Evolutionary conservation across 2,329 filamentous ascomycete genomes (phyloP).

Genomic region (Mycosphaerella arachidis): DNA sequence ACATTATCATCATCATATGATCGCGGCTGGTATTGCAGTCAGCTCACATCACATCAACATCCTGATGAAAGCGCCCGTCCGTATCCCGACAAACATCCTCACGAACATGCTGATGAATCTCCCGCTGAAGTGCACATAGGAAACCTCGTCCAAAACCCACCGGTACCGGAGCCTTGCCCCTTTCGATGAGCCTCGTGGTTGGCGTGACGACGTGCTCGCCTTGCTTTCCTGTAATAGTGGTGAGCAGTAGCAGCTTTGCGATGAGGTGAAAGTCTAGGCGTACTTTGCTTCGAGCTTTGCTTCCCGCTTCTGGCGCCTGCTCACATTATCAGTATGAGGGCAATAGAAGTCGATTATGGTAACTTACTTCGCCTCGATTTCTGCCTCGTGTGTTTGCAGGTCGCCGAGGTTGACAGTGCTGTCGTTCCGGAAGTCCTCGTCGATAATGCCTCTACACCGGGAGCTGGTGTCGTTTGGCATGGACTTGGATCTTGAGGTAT

Average conservation of each 20-base stretch:
- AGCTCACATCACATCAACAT: background rate
- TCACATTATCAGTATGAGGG: background rate
- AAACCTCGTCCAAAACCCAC: too few relatives aligned
- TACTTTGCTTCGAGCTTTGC: too few relatives aligned
- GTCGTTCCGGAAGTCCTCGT: background rate
- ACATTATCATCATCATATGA: too few relatives aligned
- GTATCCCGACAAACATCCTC: too few relatives aligned
- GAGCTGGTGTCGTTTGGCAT: background rate
- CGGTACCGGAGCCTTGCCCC: background rate
- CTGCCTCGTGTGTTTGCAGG: background rate
- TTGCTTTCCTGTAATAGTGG: background rate
- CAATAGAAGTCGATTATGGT: background rate
- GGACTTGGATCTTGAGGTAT: background rate
- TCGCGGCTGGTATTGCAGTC: background rate
- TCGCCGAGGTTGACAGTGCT: background rate
- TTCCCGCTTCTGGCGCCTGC: background rate
- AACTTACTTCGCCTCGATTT: background rate
- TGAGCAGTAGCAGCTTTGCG: too few relatives aligned
- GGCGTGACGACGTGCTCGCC: background rate
- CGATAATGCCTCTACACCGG: background rate
- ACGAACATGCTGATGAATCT: too few relatives aligned
- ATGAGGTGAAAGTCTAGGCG: too few relatives aligned
- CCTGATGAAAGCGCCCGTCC: background rate
- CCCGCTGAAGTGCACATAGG: too few relatives aligned
- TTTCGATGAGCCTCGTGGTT: background rate